These are phyloP conservation scores for Dacryopinax spathularia DNA, from an alignment of 768 basidiomycete species.

Conservation along the genomic window DNA sequence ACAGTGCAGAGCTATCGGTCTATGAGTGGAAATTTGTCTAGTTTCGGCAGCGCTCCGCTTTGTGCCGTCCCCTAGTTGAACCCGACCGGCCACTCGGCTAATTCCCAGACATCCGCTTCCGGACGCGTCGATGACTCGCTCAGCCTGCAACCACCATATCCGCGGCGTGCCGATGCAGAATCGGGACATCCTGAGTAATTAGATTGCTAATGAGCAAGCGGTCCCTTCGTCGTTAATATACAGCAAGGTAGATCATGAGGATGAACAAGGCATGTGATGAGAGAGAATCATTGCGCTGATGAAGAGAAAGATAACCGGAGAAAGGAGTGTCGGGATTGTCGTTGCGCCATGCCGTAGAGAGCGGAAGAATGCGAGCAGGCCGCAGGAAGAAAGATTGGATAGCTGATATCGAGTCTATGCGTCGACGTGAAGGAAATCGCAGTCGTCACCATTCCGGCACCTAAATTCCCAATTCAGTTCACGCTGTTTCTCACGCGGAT, in stretches of 20 bases:
- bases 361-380: not conserved
- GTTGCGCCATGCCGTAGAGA: no score
- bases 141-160: no score
- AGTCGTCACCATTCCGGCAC: slow-evolving; percentile 80
- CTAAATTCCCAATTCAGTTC: slow-evolving; percentile 44
- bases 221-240: not conserved
- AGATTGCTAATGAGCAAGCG: not conserved
- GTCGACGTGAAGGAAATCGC: slow-evolving; percentile 65
- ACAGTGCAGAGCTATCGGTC: no score
- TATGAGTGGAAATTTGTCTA: not conserved
- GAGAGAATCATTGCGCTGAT: not conserved
- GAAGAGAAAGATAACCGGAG: not conserved
- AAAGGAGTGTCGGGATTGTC: not conserved
- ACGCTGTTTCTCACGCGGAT: slow-evolving; percentile 16
- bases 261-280: not conserved
- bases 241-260: not conserved
- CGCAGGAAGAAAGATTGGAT: not conserved
- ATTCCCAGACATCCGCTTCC: not conserved
- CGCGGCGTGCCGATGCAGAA: not conserved
- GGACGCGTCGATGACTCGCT: not conserved
- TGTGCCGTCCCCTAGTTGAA: not conserved
- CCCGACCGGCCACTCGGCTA: not conserved
- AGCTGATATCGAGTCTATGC: not conserved
- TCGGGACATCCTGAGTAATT: not conserved
- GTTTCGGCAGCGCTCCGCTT: not conserved